Base-by-base conservation (phyloP, 2,329 filamentous ascomycete species). In the Basipetospora chlamydospora region DNA sequence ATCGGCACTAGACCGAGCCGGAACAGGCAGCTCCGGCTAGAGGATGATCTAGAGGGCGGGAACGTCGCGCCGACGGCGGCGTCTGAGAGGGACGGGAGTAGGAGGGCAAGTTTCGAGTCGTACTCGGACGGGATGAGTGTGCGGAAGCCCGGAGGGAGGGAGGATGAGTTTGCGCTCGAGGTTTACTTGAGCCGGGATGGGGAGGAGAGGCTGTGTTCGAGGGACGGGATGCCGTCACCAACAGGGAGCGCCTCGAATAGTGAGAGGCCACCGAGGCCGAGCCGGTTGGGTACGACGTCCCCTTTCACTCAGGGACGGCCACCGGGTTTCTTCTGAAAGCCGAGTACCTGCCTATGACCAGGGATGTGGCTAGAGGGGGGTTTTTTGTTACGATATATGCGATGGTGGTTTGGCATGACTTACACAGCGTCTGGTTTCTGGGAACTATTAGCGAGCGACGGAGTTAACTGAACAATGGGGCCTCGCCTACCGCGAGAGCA, bases 1-100 rank as follows among this genome's bases (percentile, higher is more conserved):
- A 46, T 46, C 39, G 44, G 44, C 20, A 45, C 44, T 0, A 40
- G 38, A 22, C 30, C 41, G 10, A 42, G 26, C 26, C 35, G 42
- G n/a, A 26, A 29, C 15, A 28, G 5, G 21, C 30, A 21, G 18
- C 30, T 2, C 16, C 18, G 18, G 30, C 21, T n/a, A n/a, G n/a
- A n/a, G n/a, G n/a, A n/a, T n/a, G n/a, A n/a, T n/a, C n/a, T n/a
- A n/a, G n/a, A n/a, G n/a, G n/a, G n/a, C n/a, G n/a, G n/a, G n/a
- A n/a, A n/a, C n/a, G n/a, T n/a, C n/a, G n/a, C n/a, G n/a, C 16
- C 16, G 21, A 3, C 16, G 21, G 2, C 13, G 17, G 13, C 31
- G 33, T 20, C 12, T 28, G n/a, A 39, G 38, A 21, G 16, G 16
- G 15, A 12, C 25, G 8, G 2, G n/a, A n/a, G 25, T 34, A 39